These are phyloP conservation scores for Brachypodium distachyon DNA, from an alignment of 202 grass and related monocot species.

Conservation along the genomic window DNA sequence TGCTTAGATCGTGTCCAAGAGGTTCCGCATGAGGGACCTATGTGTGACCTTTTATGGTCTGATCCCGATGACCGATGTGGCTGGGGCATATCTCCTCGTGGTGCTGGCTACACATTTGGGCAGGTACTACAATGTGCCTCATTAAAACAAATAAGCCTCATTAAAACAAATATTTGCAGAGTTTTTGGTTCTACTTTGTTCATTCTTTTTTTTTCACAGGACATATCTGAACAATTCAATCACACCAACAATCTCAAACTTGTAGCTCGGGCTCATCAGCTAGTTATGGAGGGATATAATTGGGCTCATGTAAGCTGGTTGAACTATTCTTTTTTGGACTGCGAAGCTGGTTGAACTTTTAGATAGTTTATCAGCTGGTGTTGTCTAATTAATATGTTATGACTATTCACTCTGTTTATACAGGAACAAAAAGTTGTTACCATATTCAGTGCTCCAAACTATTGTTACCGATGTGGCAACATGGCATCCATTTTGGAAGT, in stretches of 20 bases:
- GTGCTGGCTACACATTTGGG: slow-evolving; percentile 72
- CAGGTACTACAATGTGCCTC: slow-evolving; percentile 28
- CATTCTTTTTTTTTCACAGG: slow-evolving; percentile 24
- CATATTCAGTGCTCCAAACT: slow-evolving; percentile 79
- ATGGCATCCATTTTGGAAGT: slow-evolving; percentile 84
- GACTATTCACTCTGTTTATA: slow-evolving; percentile 3
- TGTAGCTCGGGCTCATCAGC: slow-evolving; percentile 64
- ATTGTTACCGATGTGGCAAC: slow-evolving; percentile 70
- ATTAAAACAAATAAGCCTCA: background rate
- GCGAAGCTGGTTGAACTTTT: slow-evolving; percentile 25
- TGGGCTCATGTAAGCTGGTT: slow-evolving; percentile 67
- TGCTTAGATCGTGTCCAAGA: slow-evolving; percentile 73
- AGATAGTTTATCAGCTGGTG: background rate
- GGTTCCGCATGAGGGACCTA: slow-evolving; percentile 70
- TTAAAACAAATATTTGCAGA: background rate
- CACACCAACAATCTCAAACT: slow-evolving; percentile 75
- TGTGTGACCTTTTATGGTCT: slow-evolving; percentile 82
- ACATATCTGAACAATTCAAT: slow-evolving; percentile 80
- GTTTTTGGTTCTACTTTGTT: background rate
- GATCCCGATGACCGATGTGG: slow-evolving; percentile 73
- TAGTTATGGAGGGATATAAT: slow-evolving; percentile 83
- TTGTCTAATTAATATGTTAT: background rate
- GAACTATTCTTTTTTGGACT: no score
- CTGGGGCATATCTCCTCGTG: slow-evolving; percentile 77
- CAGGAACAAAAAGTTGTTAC: slow-evolving; percentile 83